Evolutionary conservation across 805 yeast species (phyloP).

Genomic region (Teunomyces barrocoloradensis): DNA sequence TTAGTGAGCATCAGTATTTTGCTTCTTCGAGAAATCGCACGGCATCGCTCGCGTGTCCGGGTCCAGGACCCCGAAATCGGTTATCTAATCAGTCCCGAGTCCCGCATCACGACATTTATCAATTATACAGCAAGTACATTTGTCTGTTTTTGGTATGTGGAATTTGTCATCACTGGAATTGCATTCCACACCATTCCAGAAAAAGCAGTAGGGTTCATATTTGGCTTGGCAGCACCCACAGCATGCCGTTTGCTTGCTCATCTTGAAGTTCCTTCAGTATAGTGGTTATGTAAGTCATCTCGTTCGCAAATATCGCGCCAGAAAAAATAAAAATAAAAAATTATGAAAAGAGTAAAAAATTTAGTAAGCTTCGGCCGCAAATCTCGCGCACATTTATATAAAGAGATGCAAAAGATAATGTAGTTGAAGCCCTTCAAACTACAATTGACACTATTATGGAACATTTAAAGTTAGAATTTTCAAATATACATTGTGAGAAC

Average conservation of each 20-base stretch:
- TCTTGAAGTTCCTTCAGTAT: not conserved
- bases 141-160: conserved; percentile 34
- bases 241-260: not conserved
- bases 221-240: conserved; percentile 35
- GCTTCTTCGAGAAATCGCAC: conserved; percentile 13
- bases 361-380: not conserved
- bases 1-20: conserved; percentile 42
- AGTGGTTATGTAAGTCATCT: not conserved
- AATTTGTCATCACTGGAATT: conserved; percentile 43
- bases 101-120: not conserved
- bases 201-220: conserved; percentile 41
- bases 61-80: conserved; percentile 1
- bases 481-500: conserved; percentile 55
- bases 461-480: conserved; percentile 23
- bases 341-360: not conserved
- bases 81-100: not conserved
- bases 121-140: conserved; percentile 11
- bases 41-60: not conserved
- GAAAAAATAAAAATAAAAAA: not conserved
- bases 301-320: not conserved
- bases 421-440: not conserved
- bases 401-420: not conserved
- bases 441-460: conserved; percentile 17
- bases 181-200: conserved; percentile 51
- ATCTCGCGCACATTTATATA: not conserved